Conservation (phyloP, 192 early-diverging fungal species). For the Rhizophagus clarus region DNA sequence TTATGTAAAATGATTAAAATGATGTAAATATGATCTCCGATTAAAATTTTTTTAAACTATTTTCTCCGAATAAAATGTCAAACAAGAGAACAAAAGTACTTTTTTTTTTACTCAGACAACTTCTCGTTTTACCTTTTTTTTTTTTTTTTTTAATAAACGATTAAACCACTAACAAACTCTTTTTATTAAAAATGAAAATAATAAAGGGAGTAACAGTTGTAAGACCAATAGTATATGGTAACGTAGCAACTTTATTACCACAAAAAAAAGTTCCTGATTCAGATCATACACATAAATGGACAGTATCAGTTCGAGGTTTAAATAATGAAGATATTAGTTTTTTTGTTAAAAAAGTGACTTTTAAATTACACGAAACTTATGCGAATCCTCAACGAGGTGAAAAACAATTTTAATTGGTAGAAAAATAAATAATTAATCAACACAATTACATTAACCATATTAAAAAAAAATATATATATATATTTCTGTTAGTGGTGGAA, state of each 20-base stretch:
- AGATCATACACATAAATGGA: slow-evolving; percentile 97
- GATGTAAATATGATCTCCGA: too few species aligned
- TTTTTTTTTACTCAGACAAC: not conserved
- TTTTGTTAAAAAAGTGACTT: slow-evolving; percentile 86
- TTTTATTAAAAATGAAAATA: not conserved
- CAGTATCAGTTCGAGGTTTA: slow-evolving; percentile 80
- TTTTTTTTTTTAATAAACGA: not conserved
- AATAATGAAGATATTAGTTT: slow-evolving; percentile 86
- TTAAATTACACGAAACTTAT: slow-evolving; percentile 97
- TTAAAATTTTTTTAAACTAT: too few species aligned
- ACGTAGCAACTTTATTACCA: slow-evolving; percentile 71
- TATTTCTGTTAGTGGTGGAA: slow-evolving; percentile 62
- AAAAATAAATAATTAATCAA: too few species aligned
- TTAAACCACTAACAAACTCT: not conserved
- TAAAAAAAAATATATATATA: too few species aligned
- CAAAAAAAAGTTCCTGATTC: slow-evolving; percentile 67
- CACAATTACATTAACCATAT: too few species aligned
- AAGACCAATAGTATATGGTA: slow-evolving; percentile 88
- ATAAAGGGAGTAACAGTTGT: slow-evolving; percentile 66
- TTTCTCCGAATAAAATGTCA: not conserved
- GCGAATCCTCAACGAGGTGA: slow-evolving; percentile 69
- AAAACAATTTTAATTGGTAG: too few species aligned
- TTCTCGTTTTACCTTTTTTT: not conserved
- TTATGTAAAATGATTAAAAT: too few species aligned
- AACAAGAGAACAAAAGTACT: slow-evolving; percentile 10